Evolutionary conservation across 306 rosid species (phyloP).

Genomic region (Argentina anserina): DNA sequence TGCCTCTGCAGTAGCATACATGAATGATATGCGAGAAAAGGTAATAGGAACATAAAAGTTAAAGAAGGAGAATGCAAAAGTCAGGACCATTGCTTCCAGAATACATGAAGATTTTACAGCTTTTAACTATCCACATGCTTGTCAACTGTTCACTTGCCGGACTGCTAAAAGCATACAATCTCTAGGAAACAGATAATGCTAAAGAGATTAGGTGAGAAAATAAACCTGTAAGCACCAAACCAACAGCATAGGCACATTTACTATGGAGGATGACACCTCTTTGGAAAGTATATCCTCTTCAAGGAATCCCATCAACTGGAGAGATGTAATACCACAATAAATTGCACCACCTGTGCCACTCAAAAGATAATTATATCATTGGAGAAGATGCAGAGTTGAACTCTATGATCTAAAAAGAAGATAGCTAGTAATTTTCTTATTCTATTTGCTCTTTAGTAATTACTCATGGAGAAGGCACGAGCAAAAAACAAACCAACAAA

Average conservation of each 20-base stretch:
- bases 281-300: conserved; percentile 66
- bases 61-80: conserved; percentile 1
- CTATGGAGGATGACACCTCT: conserved; percentile 36
- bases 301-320: conserved; percentile 76
- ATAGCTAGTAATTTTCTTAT: neutral
- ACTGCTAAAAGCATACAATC: conserved; percentile 8
- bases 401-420: neutral
- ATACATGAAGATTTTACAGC: neutral
- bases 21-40: conserved; percentile 3
- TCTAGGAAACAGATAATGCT: neutral
- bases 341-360: conserved; percentile 91
- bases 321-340: conserved; percentile 87
- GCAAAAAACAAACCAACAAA: neutral
- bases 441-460: neutral
- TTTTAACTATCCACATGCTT: neutral
- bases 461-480: neutral
- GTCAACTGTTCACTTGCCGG: neutral
- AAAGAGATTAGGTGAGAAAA: conserved; percentile 15
- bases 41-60: neutral
- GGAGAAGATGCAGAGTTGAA: conserved; percentile 28
- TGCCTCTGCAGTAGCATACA: conserved; percentile 56
- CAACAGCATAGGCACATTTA: conserved; percentile 66
- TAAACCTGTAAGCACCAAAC: conserved; percentile 88
- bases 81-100: conserved; percentile 18
- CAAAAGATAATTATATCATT: conserved; percentile 38